Conservation (phyloP, 2,329 filamentous ascomycete genomes). For the Pestalotiopsis sp. region DNA sequence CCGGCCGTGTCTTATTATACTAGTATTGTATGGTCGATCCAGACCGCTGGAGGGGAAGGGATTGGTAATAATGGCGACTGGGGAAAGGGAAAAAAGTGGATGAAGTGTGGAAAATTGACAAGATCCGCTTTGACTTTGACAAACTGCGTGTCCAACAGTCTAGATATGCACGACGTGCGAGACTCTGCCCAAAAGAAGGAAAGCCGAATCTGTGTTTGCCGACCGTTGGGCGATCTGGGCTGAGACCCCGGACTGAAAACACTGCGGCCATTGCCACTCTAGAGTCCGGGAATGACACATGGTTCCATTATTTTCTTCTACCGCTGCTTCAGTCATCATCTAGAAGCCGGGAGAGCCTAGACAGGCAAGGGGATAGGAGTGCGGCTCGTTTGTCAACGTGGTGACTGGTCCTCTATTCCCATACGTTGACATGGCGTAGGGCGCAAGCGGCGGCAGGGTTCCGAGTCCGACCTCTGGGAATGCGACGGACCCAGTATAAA, state of each 20-base stretch:
- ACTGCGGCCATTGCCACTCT: background rate
- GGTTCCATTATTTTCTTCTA: background rate
- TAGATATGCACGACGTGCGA: slow-evolving; percentile 1
- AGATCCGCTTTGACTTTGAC: background rate
- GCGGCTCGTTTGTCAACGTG: no score
- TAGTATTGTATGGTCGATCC: background rate
- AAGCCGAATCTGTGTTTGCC: background rate
- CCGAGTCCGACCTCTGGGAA: background rate
- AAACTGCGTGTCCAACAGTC: background rate
- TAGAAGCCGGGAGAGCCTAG: no score
- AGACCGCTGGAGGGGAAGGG: background rate
- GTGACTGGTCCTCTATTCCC: no score
- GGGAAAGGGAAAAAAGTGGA: background rate
- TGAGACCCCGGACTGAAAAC: background rate
- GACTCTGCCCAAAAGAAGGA: background rate
- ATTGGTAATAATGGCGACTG: slow-evolving; percentile 4
- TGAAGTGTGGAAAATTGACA: background rate
- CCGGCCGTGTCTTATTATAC: background rate
- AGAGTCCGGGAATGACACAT: background rate
- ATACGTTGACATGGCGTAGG: no score
- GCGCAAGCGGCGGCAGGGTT: background rate
- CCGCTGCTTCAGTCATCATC: no score
- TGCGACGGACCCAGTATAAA: background rate
- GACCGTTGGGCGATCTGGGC: slow-evolving; percentile 4
- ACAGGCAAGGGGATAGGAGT: no score